Conservation (phyloP, 2,329 filamentous ascomycete genomes). For the Botryotinia globosa region DNA sequence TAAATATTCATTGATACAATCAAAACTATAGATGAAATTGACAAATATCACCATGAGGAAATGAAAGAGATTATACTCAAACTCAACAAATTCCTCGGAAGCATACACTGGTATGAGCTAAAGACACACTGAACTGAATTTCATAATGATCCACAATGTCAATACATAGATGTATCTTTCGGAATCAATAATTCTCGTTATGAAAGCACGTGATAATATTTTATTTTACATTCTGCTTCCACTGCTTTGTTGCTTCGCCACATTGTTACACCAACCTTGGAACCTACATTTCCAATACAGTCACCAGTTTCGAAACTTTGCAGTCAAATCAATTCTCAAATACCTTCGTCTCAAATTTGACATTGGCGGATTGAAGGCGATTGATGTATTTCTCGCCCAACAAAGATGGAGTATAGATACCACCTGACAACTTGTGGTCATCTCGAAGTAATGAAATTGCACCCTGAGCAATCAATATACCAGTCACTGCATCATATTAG, state of each 20-base stretch:
- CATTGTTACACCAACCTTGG: background rate
- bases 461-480: slow-evolving; percentile 59
- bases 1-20: background rate
- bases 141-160: background rate
- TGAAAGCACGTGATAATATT: background rate
- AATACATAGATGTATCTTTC: background rate
- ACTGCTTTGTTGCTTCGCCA: background rate
- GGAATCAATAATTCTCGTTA: background rate
- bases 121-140: background rate
- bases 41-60: background rate
- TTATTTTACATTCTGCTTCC: background rate
- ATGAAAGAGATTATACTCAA: background rate
- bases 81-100: background rate
- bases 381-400: slow-evolving; percentile 67
- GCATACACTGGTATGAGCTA: background rate
- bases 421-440: slow-evolving; percentile 57
- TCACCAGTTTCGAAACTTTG: background rate
- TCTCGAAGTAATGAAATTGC: slow-evolving; percentile 65
- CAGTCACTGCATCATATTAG: slow-evolving; percentile 54
- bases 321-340: slow-evolving; percentile 33
- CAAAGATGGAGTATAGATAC: slow-evolving; percentile 69
- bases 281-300: background rate
- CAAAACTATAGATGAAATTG: background rate
- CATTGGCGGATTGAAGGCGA: slow-evolving; percentile 55
- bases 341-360: slow-evolving; percentile 59